Base-by-base conservation (phyloP, 2,329 filamentous ascomycete genomes). In the Ophiostoma sp. region DNA sequence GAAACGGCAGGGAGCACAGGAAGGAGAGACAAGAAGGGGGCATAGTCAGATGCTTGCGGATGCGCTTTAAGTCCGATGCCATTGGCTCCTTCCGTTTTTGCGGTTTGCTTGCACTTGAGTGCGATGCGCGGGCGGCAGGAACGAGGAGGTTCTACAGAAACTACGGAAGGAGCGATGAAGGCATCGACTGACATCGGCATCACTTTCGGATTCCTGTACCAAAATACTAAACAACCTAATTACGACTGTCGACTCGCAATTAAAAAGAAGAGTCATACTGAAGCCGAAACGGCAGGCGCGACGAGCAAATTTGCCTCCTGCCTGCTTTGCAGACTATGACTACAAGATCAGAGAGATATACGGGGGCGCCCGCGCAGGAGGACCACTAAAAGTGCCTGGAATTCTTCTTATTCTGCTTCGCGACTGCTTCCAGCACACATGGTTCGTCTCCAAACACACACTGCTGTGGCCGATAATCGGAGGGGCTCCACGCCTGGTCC, bases 391-490 rank as follows among this genome's bases (percentile, higher is more conserved):
- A 23, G 60, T 33, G 33, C 60, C 60, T 36, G 33, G 17, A 64
- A 66, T 65, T 70, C 57, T 31, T 31, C 52, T 68, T 57, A 65
- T 68, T 52, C 65, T 20, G 31, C n/a, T 41, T 48, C 33, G 57
- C 57, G 23, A 27, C 57, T 62, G 57, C 23, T 39, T 62, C 57
- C 15, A 33, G 57, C 27, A 62, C 57, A 33, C 27, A n/a, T 60
- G 67, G 23, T 67, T 41, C 52, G 60, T 64, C 60, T 36, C 60
- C 60, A 36, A 36, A 17, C 15, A 17, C 31, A 64, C 41, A 27
- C 48, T 52, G 60, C 65, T 66, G 57, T 36, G 60, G 72, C 72
- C 72, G 72, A 73, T 73, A 31, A 72, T 73, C 72, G 72, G 72
- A 73, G 72, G 48, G 67, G 36, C 36, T 68, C 64, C 67, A 41